A percentile compares a stretch with the other conserved stretches of the same genome.
Conservation (phyloP, 2,329 filamentous ascomycete genomes). For the Pestalotiopsis sp. region DNA sequence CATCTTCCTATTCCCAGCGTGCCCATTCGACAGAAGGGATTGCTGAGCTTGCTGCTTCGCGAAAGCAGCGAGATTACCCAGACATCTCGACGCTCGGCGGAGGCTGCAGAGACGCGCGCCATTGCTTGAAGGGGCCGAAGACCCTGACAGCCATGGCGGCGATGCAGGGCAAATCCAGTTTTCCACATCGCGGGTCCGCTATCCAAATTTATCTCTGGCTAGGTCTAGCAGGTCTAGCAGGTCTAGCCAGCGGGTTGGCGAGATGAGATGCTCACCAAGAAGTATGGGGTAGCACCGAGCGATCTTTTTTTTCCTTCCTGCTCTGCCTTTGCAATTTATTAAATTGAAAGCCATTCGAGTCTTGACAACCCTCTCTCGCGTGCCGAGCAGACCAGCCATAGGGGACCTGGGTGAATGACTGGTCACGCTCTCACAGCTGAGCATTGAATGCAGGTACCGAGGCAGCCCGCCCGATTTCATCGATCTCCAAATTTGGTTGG, state of each 20-base stretch:
- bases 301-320: not conserved
- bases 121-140: not conserved
- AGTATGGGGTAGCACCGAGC: slow-evolving; percentile 6
- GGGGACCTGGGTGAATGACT: not conserved
- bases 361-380: too few relatives aligned
- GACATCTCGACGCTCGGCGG: not conserved
- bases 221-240: not conserved
- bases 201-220: slow-evolving; percentile 6
- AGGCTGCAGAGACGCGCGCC: not conserved
- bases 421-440: not conserved
- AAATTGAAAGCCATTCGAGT: not conserved
- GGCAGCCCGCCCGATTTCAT: not conserved
- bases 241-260: slow-evolving; percentile 3
- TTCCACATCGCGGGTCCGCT: not conserved
- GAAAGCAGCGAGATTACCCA: not conserved
- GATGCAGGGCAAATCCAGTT: not conserved
- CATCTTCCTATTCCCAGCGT: too few relatives aligned
- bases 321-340: not conserved
- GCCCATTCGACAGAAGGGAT: not conserved
- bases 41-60: not conserved
- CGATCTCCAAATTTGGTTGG: not conserved
- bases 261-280: not conserved
- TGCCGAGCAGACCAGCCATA: not conserved
- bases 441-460: not conserved
- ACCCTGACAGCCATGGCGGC: not conserved